Evolutionary conservation across 2,329 filamentous ascomycete genomes (phyloP), one percentile per base, ranked within the genome.

Genomic region (Epichloe uncinata): DNA sequence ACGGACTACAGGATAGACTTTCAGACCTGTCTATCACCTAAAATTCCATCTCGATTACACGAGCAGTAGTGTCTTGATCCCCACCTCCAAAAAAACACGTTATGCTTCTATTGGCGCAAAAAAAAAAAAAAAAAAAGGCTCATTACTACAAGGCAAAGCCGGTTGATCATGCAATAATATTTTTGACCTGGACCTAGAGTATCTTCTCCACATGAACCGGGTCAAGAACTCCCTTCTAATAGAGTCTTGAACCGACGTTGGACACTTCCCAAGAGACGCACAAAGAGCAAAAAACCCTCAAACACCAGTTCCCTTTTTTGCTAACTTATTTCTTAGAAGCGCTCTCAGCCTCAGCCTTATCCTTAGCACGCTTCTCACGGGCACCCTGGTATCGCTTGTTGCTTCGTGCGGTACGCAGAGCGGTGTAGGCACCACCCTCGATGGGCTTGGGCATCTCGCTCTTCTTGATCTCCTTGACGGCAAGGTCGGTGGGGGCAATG

Each of bases 341-440:
- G 66, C 76, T 77, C 69, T 85, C 85, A 67, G 85, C 87, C 69
- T 90, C 87, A 63, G 83, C 85, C 78, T 85, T 91, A 65, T 87
- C 87, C 79, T 84, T 86, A 63, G 78, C 83, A 67, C 93, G 84
- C 89, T 97, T 97, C 80, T 94, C 90, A 70, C 89, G 83, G 66
- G 79, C 79, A 73, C 93, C 93, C 58, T 79, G 72, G 66, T 85
- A 77, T 71, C 90, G 85, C 65, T 85, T 82, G 67, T 94, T 86
- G 70, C 81, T 82, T 73, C 93, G 84, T 61, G 86, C 82, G 62
- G 85, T 77, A 71, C 93, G 87, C 69, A 98, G 82, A 66, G 81
- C 84, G 69, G 78, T 77, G 83, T 86, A 97, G 58, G 90, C 93
- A 71, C 83, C 85, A 73, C 89, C 85, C 75, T 90, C 85, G 66